Evolutionary conservation across 2,329 filamentous ascomycete genomes (phyloP).

Genomic region (Trichoderma semiorbis): DNA sequence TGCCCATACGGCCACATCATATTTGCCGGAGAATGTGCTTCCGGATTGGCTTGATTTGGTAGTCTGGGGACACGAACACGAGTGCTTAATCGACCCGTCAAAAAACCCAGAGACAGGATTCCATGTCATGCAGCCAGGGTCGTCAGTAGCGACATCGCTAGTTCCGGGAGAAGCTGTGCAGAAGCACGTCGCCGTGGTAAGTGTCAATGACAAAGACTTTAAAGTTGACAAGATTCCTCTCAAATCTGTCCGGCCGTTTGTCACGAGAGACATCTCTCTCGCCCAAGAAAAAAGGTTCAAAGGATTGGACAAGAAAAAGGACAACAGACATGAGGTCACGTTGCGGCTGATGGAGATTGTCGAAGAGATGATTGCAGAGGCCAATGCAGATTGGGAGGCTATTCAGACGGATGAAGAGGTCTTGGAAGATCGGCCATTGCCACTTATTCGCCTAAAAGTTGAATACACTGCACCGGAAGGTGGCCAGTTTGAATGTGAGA

Average conservation of each 20-base stretch:
- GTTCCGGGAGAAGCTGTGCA: slow-evolving; percentile 84
- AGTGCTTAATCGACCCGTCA: slow-evolving; percentile 83
- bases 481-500: slow-evolving; percentile 84
- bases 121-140: slow-evolving; percentile 95
- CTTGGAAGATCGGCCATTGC: slow-evolving; percentile 63
- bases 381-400: slow-evolving; percentile 74
- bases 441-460: slow-evolving; percentile 83
- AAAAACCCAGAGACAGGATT: slow-evolving; percentile 86
- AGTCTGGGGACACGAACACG: slow-evolving; percentile 96
- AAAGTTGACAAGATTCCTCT: slow-evolving; percentile 75
- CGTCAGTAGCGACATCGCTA: slow-evolving; percentile 90
- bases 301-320: slow-evolving; percentile 72
- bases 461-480: slow-evolving; percentile 85
- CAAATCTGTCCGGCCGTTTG: slow-evolving; percentile 86
- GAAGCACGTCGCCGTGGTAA: slow-evolving; percentile 87
- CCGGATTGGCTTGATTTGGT: slow-evolving; percentile 89
- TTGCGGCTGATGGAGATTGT: slow-evolving; percentile 73
- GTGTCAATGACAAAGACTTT: slow-evolving; percentile 78
- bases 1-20: slow-evolving; percentile 87
- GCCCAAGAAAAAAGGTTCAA: slow-evolving; percentile 73
- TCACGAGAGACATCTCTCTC: slow-evolving; percentile 78
- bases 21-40: slow-evolving; percentile 87
- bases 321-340: slow-evolving; percentile 80
- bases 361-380: slow-evolving; percentile 82
- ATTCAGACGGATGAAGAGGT: slow-evolving; percentile 66